Base-by-base conservation (phyloP, 345 rosid species). In the Rhodomyrtus tomentosa region DNA sequence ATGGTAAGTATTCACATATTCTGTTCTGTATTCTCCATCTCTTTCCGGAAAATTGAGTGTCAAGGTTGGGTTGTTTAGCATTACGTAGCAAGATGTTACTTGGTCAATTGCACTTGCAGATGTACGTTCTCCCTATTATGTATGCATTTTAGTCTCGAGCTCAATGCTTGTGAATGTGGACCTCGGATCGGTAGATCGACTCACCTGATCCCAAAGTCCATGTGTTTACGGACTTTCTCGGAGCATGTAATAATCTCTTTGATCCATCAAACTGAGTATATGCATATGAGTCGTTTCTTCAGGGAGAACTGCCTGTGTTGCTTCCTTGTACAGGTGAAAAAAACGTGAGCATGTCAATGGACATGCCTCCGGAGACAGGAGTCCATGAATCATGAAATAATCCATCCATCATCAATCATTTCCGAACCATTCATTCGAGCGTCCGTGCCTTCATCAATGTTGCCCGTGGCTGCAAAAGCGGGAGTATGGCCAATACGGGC, bases 391-490 rank as follows among this genome's bases (percentile, higher is more conserved):
- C 73, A 15, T 29, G 73, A 59, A 38, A 4, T 0, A 42, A 62
- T 62, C 13, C 76, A 32, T 62, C 42, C 52, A 4, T 40, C 22
- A 29, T 59, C 21, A 3, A 29, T 29, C 40, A 59, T 59, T 59
- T 21, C 18, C 21, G 16, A 59, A 14, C 40, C 73, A 59, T 29
- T 59, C 40, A n/a, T 27, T 27, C 2, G 38, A 58, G 7, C 25
- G 0, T 6, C 27, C 7, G 7, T 0, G 62, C 62, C 62, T 55
- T 2, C 2, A 0, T 2, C 2, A 0, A 0, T 0, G 6, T 55
- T 56, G 32, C 29, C 13, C 4, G 72, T 58, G 68, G 68, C 36
- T 2, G 68, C 1, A 0, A 6, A 58, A 58, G 2, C 0, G 72
- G 4, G 27, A 15, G 72, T n/a, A 4, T 1, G 20, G 18, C 72